Percentiles rank a stretch among this genome's conserved stretches.
These are phyloP conservation scores for Cladorrhinum sp. DNA, from an alignment of 2,329 filamentous ascomycete genomes.

Conservation along the genomic window DNA sequence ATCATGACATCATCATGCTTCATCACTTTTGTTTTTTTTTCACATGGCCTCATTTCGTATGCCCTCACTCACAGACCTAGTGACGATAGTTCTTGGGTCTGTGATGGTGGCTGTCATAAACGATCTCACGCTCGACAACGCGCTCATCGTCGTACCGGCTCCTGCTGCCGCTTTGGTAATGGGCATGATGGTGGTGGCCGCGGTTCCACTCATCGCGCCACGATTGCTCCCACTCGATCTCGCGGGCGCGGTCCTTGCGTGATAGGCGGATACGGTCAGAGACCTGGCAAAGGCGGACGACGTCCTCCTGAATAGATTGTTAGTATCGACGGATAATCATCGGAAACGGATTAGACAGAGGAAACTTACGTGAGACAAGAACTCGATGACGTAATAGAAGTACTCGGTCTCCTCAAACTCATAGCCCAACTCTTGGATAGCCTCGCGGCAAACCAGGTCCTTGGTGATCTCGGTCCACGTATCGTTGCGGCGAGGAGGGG, in stretches of 20 bases:
- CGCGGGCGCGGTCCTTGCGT: slow-evolving; percentile 50
- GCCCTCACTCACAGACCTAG: not conserved
- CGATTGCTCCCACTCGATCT: slow-evolving; percentile 58
- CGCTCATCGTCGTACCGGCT: slow-evolving; percentile 57
- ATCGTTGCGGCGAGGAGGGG: slow-evolving; percentile 51
- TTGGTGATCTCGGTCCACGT: slow-evolving; percentile 99
- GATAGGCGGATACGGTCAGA: slow-evolving; percentile 76
- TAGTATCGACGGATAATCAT: not conserved
- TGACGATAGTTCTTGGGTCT: slow-evolving; percentile 25
- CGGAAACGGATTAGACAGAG: slow-evolving; percentile 4
- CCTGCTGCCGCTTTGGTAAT: slow-evolving; percentile 24
- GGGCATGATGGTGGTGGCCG: slow-evolving; percentile 33
- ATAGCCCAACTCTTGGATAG: slow-evolving; percentile 80
- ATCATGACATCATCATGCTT: slow-evolving; percentile 10
- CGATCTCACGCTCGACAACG: slow-evolving; percentile 64
- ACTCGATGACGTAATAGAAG: slow-evolving; percentile 92
- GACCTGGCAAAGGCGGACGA: slow-evolving; percentile 76
- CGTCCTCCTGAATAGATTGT: slow-evolving; percentile 68
- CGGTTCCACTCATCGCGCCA: slow-evolving; percentile 49
- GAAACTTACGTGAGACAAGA: slow-evolving; percentile 75
- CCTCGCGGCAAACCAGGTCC: slow-evolving; percentile 81
- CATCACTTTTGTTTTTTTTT: not conserved
- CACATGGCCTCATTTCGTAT: not conserved
- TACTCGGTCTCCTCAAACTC: slow-evolving; percentile 85
- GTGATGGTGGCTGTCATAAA: slow-evolving; percentile 49